Evolutionary conservation across 306 rosid species (phyloP).

Genomic region (Trifolium repens): DNA sequence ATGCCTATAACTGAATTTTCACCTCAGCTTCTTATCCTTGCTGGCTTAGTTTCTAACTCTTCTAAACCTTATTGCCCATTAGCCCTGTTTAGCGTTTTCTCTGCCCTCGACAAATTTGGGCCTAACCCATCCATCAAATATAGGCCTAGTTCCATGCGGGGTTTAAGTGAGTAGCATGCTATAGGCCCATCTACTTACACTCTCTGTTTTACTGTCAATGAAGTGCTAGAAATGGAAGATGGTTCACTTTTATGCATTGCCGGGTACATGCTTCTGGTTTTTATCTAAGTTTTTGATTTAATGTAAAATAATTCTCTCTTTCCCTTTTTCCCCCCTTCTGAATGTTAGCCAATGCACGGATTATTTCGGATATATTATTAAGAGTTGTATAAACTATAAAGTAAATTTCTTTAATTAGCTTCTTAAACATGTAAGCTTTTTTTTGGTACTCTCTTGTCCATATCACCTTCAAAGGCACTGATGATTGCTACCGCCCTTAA

Average conservation of each 20-base stretch:
- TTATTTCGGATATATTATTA: not conserved
- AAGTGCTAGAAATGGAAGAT: slow-evolving; percentile 27
- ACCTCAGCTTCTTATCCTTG: not conserved
- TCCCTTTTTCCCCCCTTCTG: not conserved
- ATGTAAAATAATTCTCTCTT: not conserved
- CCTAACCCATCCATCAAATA: not conserved
- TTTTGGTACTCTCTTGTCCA: not conserved
- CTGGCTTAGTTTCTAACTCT: not conserved
- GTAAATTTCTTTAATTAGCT: not conserved
- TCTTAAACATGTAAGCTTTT: slow-evolving; percentile 4
- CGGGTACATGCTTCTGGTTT: slow-evolving; percentile 12
- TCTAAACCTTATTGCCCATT: not conserved
- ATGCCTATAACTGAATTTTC: not conserved
- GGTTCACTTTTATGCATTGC: slow-evolving; percentile 20
- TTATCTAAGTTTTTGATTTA: not conserved
- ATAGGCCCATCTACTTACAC: not conserved
- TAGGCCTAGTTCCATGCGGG: not conserved
- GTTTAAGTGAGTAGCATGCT: slow-evolving; percentile 17
- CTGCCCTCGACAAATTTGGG: not conserved
- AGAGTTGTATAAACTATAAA: not conserved
- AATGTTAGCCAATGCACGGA: not conserved
- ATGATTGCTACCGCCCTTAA: not conserved
- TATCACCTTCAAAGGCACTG: not conserved
- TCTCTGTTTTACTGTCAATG: slow-evolving; percentile 26
- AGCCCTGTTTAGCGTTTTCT: not conserved